phyloP scores from a whole-genome alignment of 2,329 filamentous ascomycete genomes.

The Pyrenochaeta sp. region DNA sequence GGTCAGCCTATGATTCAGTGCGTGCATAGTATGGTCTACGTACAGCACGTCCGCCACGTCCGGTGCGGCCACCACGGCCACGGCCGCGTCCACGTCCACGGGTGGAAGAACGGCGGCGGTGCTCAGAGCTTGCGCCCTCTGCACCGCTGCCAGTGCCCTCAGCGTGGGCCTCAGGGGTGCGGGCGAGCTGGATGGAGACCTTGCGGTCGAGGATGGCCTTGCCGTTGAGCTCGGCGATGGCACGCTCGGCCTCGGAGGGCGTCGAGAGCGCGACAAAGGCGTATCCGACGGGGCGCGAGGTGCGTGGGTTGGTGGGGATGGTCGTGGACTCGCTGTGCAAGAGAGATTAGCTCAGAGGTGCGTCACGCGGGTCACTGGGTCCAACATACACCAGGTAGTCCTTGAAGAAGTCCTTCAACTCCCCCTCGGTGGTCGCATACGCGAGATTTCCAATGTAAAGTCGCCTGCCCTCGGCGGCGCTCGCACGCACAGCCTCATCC shows the following conservation, averaged over 20 bases:
- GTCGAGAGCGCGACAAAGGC: constrained; percentile 98
- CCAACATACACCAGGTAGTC: constrained; percentile 94
- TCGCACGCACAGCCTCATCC: constrained; percentile 92
- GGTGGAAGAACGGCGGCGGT: constrained; percentile 63
- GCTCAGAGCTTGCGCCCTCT: constrained; percentile 77
- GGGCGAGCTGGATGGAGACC: constrained; percentile 97
- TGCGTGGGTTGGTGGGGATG: constrained; percentile 99
- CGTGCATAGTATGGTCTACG: constrained; percentile 48
- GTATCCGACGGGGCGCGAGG: constrained; percentile 97
- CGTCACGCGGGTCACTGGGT: constrained; percentile 24
- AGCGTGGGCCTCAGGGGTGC: constrained; percentile 88
- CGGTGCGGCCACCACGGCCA: constrained; percentile 67
- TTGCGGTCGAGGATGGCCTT: constrained; percentile 98
- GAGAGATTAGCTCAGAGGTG: constrained; percentile 32
- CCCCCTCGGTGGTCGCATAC: constrained; percentile 99
- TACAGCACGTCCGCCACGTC: constrained; percentile 71
- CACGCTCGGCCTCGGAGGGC: constrained; percentile 91
- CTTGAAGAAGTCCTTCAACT: constrained; percentile 99
- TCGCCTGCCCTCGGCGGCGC: constrained; percentile 97
- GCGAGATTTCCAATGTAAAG: constrained; percentile 99
- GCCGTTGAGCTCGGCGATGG: constrained; percentile 93
- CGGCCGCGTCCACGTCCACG: constrained; percentile 66
- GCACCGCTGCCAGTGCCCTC: constrained; percentile 76
- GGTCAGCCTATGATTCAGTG: constrained; percentile 11
- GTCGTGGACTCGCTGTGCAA: constrained; percentile 88